phyloP scores from a whole-genome alignment of 768 basidiomycete species.

The Mycena pura region DNA sequence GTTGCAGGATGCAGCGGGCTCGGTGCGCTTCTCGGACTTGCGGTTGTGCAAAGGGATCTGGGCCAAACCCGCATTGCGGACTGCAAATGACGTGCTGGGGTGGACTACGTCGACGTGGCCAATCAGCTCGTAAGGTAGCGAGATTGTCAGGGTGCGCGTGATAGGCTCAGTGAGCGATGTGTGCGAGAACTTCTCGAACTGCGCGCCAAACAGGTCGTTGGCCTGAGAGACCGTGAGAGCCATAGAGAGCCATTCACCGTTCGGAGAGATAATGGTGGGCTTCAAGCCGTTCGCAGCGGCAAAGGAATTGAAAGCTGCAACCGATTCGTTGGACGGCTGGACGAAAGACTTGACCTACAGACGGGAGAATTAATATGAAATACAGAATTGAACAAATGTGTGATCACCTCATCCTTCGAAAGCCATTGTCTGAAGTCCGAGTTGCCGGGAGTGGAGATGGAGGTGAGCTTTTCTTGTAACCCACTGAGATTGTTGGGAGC shows the following conservation, averaged over 20 bases:
- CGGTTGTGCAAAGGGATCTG: background rate
- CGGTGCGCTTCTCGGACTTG: background rate
- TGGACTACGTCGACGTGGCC: background rate
- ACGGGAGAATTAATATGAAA: background rate
- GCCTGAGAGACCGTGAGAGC: background rate
- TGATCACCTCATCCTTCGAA: background rate
- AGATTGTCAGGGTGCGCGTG: background rate
- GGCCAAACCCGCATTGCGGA: background rate
- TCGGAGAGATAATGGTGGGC: background rate
- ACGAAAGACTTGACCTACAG: background rate
- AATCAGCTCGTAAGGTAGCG: background rate
- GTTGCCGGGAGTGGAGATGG: too few relatives aligned
- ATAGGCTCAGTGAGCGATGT: background rate
- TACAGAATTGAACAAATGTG: background rate
- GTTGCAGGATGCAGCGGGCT: background rate
- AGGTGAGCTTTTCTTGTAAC: background rate
- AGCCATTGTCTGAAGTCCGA: constrained; percentile 3
- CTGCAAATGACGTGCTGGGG: background rate
- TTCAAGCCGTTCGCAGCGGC: background rate
- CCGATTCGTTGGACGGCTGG: background rate
- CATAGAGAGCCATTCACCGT: background rate
- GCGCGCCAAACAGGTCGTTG: constrained; percentile 2
- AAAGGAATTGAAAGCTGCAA: background rate
- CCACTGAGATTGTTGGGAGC: background rate
- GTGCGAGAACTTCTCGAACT: background rate